phyloP scores from a whole-genome alignment of 2,329 filamentous ascomycete species.

The Cladosporium halotolerans region DNA sequence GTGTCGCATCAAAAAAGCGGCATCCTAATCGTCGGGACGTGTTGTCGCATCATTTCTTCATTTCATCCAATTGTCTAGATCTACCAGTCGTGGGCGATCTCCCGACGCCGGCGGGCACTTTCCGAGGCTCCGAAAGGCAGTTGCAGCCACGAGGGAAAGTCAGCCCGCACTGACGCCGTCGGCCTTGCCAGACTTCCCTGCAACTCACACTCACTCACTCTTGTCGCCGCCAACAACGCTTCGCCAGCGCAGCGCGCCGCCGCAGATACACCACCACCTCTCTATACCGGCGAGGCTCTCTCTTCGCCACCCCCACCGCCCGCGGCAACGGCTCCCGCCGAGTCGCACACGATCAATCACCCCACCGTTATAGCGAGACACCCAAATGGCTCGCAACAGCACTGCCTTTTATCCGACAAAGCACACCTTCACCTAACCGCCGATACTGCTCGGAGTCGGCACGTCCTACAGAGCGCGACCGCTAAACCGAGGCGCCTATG shows the following conservation, averaged over 20 bases:
- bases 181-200: neutral
- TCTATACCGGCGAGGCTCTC: neutral
- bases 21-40: too few species aligned
- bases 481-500: constrained; percentile 20
- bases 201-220: neutral
- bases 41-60: too few species aligned
- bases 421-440: constrained; percentile 53
- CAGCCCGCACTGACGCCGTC: neutral
- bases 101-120: neutral
- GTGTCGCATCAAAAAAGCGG: too few species aligned
- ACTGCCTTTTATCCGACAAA: constrained; percentile 41
- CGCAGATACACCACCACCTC: neutral
- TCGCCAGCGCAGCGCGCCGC: neutral
- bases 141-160: constrained; percentile 1
- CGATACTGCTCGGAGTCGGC: constrained; percentile 47
- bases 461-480: constrained; percentile 14
- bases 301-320: neutral
- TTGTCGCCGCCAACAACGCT: neutral
- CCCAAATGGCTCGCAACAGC: constrained; percentile 51
- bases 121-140: neutral
- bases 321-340: constrained; percentile 14
- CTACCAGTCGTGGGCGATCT: neutral
- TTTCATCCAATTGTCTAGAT: neutral
- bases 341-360: constrained; percentile 2
- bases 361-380: constrained; percentile 14